phyloP scores from a whole-genome alignment of 495 filamentous ascomycete species.

The Tuber magnatum region DNA sequence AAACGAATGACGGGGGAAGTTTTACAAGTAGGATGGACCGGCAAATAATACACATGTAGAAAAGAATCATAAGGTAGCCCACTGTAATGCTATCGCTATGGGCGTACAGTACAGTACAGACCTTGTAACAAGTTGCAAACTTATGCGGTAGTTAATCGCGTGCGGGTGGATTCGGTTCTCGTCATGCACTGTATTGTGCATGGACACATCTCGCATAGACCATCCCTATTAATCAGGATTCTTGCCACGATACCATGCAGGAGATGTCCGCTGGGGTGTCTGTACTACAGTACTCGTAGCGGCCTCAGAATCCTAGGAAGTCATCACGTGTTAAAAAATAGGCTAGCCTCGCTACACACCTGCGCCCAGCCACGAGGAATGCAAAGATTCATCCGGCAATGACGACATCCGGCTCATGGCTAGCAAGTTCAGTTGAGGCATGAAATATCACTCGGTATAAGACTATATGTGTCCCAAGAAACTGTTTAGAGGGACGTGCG shows the following conservation, averaged over 20 bases:
- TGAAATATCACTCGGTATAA: background rate
- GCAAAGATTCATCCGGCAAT: no score
- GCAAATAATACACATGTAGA: background rate
- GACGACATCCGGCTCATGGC: no score
- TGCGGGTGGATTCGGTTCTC: background rate
- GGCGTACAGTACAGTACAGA: background rate
- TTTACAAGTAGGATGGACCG: background rate
- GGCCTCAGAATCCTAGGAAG: background rate
- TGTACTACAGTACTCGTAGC: background rate
- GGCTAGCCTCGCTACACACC: background rate
- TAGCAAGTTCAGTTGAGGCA: background rate
- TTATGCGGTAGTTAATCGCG: background rate
- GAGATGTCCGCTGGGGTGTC: background rate
- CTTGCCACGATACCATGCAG: background rate
- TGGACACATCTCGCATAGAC: background rate
- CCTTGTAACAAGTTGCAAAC: background rate
- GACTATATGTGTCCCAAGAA: no score
- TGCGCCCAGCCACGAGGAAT: no score
- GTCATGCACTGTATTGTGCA: no score
- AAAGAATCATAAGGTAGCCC: background rate
- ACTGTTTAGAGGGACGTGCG: no score
- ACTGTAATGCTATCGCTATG: background rate
- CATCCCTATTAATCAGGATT: background rate
- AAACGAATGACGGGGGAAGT: background rate
- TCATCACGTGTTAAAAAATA: background rate